Evolutionary conservation across 305 asterid genomes (phyloP).

Genomic region (Striga hermonthica): DNA sequence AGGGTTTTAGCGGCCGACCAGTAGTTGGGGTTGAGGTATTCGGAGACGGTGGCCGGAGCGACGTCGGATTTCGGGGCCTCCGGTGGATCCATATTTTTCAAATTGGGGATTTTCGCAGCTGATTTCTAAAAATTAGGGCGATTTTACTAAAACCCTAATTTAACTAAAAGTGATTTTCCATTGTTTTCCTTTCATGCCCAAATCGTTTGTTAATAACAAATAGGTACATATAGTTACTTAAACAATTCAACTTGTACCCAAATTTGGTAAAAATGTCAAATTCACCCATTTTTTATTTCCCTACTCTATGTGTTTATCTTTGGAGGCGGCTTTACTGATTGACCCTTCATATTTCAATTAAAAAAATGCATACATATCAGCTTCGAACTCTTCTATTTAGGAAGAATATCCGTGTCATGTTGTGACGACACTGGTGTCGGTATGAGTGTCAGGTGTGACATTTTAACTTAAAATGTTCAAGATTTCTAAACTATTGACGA

Average conservation of each 20-base stretch:
- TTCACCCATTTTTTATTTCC: no score
- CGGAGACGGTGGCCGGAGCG: conserved; percentile 64
- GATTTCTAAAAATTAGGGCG: conserved; percentile 19
- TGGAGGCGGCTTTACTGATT: no score
- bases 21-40: conserved; percentile 74
- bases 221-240: neutral
- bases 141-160: conserved; percentile 24
- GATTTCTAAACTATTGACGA: no score
- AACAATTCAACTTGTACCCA: neutral
- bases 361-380: no score
- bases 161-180: no score
- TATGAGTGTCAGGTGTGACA: no score
- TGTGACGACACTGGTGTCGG: no score
- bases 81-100: conserved; percentile 36
- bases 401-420: no score
- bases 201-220: neutral
- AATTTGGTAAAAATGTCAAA: neutral
- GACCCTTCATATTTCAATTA: no score
- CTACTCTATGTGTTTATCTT: no score
- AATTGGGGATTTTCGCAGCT: conserved; percentile 24
- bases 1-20: conserved; percentile 46
- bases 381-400: no score
- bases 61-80: conserved; percentile 47
- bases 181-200: neutral
- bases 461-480: no score